Conservation (phyloP, 306 rosid genomes). For the Cyclanthera cordifolia region DNA sequence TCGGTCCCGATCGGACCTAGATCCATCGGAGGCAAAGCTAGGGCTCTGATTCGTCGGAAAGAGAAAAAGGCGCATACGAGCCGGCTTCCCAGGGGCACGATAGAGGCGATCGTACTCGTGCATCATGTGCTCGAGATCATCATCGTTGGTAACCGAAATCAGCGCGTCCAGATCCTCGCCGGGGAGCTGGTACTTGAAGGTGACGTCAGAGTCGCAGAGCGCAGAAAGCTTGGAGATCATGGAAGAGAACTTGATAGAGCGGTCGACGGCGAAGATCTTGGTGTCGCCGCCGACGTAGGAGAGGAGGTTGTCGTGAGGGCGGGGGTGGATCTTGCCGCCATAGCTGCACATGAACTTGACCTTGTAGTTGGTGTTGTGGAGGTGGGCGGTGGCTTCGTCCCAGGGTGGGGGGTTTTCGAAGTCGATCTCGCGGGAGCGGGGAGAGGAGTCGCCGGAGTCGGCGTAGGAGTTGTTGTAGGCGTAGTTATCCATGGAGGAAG, state of each 20-base stretch:
- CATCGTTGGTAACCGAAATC: conserved; percentile 83
- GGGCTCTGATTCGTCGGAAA: conserved; percentile 18
- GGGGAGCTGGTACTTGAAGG: conserved; percentile 91
- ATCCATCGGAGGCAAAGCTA: conserved; percentile 30
- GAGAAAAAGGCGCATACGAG: conserved; percentile 72
- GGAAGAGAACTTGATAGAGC: conserved; percentile 39
- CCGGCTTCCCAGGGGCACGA: conserved; percentile 52
- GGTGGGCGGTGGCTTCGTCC: conserved; percentile 46
- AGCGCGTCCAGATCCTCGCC: conserved; percentile 92
- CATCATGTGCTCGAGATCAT: conserved; percentile 95
- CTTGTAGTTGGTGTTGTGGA: conserved; percentile 39
- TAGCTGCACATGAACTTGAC: conserved; percentile 88
- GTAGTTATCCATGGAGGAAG: conserved; percentile 52
- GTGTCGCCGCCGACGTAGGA: conserved; percentile 89
- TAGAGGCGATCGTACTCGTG: conserved; percentile 84
- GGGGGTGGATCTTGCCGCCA: conserved; percentile 93
- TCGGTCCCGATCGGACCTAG: conserved; percentile 35
- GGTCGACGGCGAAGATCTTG: conserved; percentile 86
- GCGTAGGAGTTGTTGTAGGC: conserved; percentile 55
- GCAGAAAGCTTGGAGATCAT: conserved; percentile 51
- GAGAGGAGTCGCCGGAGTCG: conserved; percentile 81
- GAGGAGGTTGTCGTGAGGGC: conserved; percentile 74
- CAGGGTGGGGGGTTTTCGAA: conserved; percentile 81
- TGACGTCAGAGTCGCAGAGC: conserved; percentile 38
- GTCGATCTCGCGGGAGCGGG: conserved; percentile 74